These are phyloP conservation scores for Parathielavia appendiculata DNA, from an alignment of 495 filamentous ascomycete species.

Conservation along the genomic window DNA sequence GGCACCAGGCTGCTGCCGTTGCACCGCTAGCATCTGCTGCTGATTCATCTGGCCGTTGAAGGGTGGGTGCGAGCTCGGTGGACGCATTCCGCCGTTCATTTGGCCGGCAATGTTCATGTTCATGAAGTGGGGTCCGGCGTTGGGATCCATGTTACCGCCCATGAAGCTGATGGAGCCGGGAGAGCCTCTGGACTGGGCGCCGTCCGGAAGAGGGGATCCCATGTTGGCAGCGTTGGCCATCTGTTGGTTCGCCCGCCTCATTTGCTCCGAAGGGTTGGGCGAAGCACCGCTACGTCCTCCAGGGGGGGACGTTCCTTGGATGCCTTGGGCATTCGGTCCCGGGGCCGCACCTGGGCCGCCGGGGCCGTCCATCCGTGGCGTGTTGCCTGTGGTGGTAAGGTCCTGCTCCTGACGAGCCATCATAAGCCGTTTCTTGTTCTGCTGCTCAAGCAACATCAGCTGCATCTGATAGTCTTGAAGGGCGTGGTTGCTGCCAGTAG, in stretches of 20 bases:
- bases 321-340: constrained; percentile 48
- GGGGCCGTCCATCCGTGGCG: constrained; percentile 50
- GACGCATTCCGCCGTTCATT: constrained; percentile 74
- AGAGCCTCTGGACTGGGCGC: constrained; percentile 68
- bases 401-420: constrained; percentile 98
- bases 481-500: constrained; percentile 75
- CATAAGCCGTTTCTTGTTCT: constrained; percentile 94
- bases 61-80: constrained; percentile 77
- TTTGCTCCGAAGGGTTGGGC: constrained; percentile 82
- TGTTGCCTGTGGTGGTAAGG: constrained; percentile 50
- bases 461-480: constrained; percentile 99
- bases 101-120: constrained; percentile 44
- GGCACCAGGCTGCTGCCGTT: constrained; percentile 36
- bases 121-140: constrained; percentile 27
- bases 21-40: constrained; percentile 32
- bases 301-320: constrained; percentile 73
- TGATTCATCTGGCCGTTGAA: constrained; percentile 63
- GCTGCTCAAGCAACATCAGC: constrained; percentile 95
- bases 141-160: constrained; percentile 58
- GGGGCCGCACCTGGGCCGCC: constrained; percentile 52
- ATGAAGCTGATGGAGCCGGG: constrained; percentile 77
- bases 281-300: constrained; percentile 77
- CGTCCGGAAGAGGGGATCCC: constrained; percentile 77
- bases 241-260: constrained; percentile 86
- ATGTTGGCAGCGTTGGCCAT: constrained; percentile 67